These are phyloP conservation scores for Cryphonectria naterciae DNA, from an alignment of 2,329 filamentous ascomycete genomes.

Conservation along the genomic window DNA sequence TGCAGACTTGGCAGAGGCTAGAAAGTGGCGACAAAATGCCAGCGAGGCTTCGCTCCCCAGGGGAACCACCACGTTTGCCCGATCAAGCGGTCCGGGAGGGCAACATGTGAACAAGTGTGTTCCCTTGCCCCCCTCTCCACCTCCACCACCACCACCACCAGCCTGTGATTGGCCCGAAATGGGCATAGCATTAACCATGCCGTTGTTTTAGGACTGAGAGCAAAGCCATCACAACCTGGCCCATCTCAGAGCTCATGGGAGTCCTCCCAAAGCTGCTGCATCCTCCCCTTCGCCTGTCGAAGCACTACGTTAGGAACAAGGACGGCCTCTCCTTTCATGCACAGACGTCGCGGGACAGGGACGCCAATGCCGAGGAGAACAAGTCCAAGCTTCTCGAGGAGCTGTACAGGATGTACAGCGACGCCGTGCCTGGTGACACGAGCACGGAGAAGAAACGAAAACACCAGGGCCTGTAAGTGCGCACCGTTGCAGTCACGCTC, in stretches of 20 bases:
- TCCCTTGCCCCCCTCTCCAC: background rate
- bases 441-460: constrained; percentile 53
- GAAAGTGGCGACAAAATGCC: constrained; percentile 55
- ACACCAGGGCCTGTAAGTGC: constrained; percentile 50
- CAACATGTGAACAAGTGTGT: constrained; percentile 67
- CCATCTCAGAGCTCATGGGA: constrained; percentile 50
- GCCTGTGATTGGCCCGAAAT: background rate
- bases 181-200: background rate
- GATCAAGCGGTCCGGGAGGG: constrained; percentile 64
- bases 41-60: constrained; percentile 49
- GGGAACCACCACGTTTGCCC: constrained; percentile 57
- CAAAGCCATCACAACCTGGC: constrained; percentile 60
- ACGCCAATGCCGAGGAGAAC: constrained; percentile 59
- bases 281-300: constrained; percentile 51
- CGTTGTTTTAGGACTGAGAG: constrained; percentile 55
- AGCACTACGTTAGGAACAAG: constrained; percentile 56
- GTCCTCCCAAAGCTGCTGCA: constrained; percentile 54
- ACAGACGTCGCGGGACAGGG: constrained; percentile 57
- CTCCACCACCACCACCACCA: background rate
- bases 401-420: constrained; percentile 51
- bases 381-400: constrained; percentile 52
- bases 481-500: constrained; percentile 3
- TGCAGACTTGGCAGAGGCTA: constrained; percentile 54
- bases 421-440: constrained; percentile 51
- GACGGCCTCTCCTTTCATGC: constrained; percentile 60